Evolutionary conservation across 176 grass and related monocot species (phyloP), one percentile per base, ranked within the genome.

Genomic region (Aegilops bicornis): DNA sequence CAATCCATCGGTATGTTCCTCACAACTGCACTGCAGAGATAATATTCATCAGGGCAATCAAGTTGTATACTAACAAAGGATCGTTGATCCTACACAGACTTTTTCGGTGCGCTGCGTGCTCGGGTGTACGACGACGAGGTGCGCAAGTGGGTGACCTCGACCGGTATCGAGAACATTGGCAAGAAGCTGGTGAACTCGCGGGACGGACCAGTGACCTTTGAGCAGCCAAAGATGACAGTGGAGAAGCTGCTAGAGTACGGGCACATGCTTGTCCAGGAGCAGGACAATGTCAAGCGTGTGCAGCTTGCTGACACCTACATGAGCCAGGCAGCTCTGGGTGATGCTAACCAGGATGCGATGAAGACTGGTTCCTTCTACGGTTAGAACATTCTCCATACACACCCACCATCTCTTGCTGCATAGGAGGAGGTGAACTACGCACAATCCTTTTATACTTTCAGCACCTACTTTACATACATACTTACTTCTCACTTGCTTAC

Each of bases 101-200:
- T 97, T 85, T 97, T 97, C 79, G 95, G 95, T 13, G 95, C 95
- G 3, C 82, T 97, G 52, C 87, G 95, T 52, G 95, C 95, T 4
- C 83, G 92, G 22, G 92, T 97, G 25, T 97, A 97, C 65, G 95
- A 97, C 14, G 95, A 97, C 20, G 95, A 95, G 90, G 95, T 97
- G 64, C 89, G 88, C 54, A 86, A 86, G 87, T 97, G 95, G 95
- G 80, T 97, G 0, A 1, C 69, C 2, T 77, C 64, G 0, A 42
- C 65, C 1, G 95, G 95, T 7, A 42, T 97, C 7, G 90, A 93
- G 27, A 88, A 63, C 77, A 69, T 97, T 3, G 95, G 87, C 3
- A 93, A 75, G 87, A 88, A 5, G 87, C 87, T 97, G 8, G 95
- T 97, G 30, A 97, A 97, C 92, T 97, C 95, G 0, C 27, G 59